These are phyloP conservation scores for Verticillium isaacii DNA, from an alignment of 2,329 filamentous ascomycete species.

Conservation along the genomic window DNA sequence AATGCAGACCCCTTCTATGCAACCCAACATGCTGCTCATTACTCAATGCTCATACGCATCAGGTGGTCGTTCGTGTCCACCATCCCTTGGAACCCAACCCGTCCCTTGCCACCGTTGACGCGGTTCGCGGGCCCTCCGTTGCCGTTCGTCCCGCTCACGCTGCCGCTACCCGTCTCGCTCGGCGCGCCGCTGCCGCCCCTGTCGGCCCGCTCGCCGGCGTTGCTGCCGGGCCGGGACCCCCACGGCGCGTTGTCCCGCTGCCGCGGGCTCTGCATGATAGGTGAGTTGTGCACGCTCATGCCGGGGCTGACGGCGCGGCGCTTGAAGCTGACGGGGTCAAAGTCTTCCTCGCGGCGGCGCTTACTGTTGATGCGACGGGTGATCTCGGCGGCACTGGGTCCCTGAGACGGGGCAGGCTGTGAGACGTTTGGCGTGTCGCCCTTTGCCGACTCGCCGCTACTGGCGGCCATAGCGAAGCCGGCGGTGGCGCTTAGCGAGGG, in stretches of 20 bases:
- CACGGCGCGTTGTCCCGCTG: slow-evolving; percentile 67
- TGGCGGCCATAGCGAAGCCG: slow-evolving; percentile 21
- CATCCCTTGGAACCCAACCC: slow-evolving; percentile 87
- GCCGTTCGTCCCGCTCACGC: slow-evolving; percentile 19
- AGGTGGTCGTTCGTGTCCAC: slow-evolving; percentile 90
- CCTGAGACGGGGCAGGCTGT: slow-evolving; percentile 19
- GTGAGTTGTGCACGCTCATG: slow-evolving; percentile 86
- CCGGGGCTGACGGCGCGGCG: slow-evolving; percentile 86
- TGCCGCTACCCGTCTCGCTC: slow-evolving; percentile 42
- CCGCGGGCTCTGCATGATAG: slow-evolving; percentile 78
- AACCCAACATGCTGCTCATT: slow-evolving; percentile 10
- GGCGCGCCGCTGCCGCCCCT: slow-evolving; percentile 47
- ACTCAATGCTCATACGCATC: slow-evolving; percentile 98
- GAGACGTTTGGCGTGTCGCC: slow-evolving; percentile 21
- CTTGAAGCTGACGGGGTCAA: slow-evolving; percentile 85
- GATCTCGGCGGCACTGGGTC: slow-evolving; percentile 67
- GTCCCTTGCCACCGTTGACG: slow-evolving; percentile 46
- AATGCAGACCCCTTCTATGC: not conserved
- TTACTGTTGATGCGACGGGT: slow-evolving; percentile 75
- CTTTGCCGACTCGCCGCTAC: slow-evolving; percentile 14
- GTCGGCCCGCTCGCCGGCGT: slow-evolving; percentile 43
- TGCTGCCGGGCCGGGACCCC: slow-evolving; percentile 66
- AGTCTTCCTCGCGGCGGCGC: slow-evolving; percentile 84
- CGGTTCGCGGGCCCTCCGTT: slow-evolving; percentile 36
- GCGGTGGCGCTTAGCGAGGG: slow-evolving; percentile 40